Evolutionary conservation across 225 moss, liverwort and hornwort species (phyloP).

Genomic region (Asterella californica): DNA sequence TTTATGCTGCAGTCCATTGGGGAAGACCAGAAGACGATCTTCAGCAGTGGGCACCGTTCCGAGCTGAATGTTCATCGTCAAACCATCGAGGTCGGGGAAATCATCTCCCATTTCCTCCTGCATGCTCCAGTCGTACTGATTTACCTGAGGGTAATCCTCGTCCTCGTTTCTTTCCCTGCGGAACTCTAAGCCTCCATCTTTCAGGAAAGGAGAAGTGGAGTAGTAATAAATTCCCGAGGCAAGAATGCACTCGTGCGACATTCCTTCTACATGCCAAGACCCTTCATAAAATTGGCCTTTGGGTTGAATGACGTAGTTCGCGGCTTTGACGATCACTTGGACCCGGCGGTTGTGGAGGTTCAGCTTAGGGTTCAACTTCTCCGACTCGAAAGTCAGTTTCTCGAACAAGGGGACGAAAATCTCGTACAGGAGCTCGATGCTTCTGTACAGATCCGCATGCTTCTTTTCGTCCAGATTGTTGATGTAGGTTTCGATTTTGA

Average conservation of each 20-base stretch:
- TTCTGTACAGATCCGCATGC: slow-evolving; percentile 17
- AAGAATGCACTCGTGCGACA: slow-evolving; percentile 32
- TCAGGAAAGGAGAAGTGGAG: slow-evolving; percentile 21
- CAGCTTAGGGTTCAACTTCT: not conserved
- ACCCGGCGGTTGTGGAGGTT: slow-evolving; percentile 9
- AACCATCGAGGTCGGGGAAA: slow-evolving; percentile 5
- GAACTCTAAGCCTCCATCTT: slow-evolving; percentile 26
- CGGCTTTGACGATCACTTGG: slow-evolving; percentile 36
- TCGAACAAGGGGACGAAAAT: slow-evolving; percentile 35
- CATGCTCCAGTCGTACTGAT: not conserved
- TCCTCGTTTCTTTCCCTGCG: slow-evolving; percentile 10
- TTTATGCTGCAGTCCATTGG: slow-evolving; percentile 29
- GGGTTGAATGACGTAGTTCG: slow-evolving; percentile 33
- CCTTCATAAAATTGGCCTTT: slow-evolving; percentile 15
- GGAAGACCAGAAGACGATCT: slow-evolving; percentile 26
- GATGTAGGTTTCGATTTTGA: slow-evolving; percentile 24
- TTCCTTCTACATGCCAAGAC: slow-evolving; percentile 31
- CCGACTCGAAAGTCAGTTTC: slow-evolving; percentile 1
- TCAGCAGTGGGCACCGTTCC: slow-evolving; percentile 13
- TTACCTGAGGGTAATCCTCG: not conserved
- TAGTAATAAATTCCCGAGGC: slow-evolving; percentile 35
- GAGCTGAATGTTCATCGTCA: slow-evolving; percentile 4
- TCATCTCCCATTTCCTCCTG: slow-evolving; percentile 7
- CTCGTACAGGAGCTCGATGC: slow-evolving; percentile 23
- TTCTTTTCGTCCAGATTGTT: slow-evolving; percentile 24